Evolutionary conservation across 1,284 basidiomycete species (phyloP), one percentile per base, ranked within the genome.

Genomic region (Cryptococcus neoformans): DNA sequence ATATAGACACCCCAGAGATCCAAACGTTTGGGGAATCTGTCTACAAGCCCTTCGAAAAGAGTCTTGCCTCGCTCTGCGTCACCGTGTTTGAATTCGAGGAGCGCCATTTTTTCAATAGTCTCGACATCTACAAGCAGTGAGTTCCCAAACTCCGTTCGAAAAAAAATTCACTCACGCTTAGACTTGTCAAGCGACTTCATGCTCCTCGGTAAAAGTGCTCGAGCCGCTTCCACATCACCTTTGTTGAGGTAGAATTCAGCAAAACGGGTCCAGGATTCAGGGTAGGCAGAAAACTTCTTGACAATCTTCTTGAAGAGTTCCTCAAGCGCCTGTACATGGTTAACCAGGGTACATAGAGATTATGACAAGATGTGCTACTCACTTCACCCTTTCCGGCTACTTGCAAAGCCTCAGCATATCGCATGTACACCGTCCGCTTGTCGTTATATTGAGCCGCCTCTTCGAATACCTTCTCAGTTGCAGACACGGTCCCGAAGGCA

Each of bases 1-100:
- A 98, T 87, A 77, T 99, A 99, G 55, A 98, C 82, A 56, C 89
- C 90, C 94, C 97, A 99, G 44, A 98, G 80, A 74, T 99, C 95
- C 80, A 93, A 87, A 49, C 92, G 85, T 75, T 94, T 97, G 2
- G 93, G 87, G 78, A 97, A 91, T 12, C 88, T 90, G 72, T 95
- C 92, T 36, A 99, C 82, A 55, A 99, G 89, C 40, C 95, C 96
- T 74, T 99, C 96, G 62, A 97, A 99, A 54, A 99, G 83, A 0
- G 95, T 98, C 71, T 90, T 88, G 17, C 93, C 96, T 49, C 95
- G 85, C 77, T 99, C 96, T 1, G 90, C 81, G 63, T 98, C 94
- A 11, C 94, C 96, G 37, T 89, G 80, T 75, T 90, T 93, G 79
- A 97, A 99, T 77, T 99, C 96, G 38, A 96, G 81, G 68, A 96